Conservation (phyloP, 148 eudicot species). For the Agrostemma githago region DNA sequence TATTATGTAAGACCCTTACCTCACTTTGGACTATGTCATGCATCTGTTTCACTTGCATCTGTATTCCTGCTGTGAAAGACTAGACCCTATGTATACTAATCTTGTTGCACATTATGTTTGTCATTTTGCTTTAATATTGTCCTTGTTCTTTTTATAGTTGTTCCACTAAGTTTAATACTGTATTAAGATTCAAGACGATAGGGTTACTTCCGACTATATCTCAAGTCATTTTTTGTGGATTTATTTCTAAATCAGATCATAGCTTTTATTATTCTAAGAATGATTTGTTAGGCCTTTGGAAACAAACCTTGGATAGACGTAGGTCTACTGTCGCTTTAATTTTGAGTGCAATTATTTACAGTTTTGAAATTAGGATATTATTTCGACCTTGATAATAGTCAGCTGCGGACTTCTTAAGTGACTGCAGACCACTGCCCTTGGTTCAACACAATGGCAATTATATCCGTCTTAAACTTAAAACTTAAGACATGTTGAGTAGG, state of each 20-base stretch:
- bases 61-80: not conserved
- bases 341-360: not conserved
- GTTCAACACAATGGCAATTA: not conserved
- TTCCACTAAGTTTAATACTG: not conserved
- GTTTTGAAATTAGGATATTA: not conserved
- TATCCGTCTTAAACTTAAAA: too few species aligned
- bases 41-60: not conserved
- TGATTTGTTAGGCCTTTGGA: not conserved
- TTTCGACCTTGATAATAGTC: not conserved
- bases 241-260: not conserved
- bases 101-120: conserved; percentile 11
- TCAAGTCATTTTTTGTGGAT: not conserved
- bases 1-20: too few species aligned
- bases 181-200: too few species aligned
- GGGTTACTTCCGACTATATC: not conserved
- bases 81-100: conserved; percentile 15
- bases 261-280: not conserved
- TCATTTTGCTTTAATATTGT: conserved; percentile 11
- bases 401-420: not conserved
- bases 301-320: not conserved
- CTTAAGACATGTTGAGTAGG: too few species aligned
- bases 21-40: too few species aligned
- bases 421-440: not conserved
- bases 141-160: not conserved
- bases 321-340: not conserved